Base-by-base conservation (phyloP, 192 early-diverging fungal genomes). In the Backusella westeae region DNA sequence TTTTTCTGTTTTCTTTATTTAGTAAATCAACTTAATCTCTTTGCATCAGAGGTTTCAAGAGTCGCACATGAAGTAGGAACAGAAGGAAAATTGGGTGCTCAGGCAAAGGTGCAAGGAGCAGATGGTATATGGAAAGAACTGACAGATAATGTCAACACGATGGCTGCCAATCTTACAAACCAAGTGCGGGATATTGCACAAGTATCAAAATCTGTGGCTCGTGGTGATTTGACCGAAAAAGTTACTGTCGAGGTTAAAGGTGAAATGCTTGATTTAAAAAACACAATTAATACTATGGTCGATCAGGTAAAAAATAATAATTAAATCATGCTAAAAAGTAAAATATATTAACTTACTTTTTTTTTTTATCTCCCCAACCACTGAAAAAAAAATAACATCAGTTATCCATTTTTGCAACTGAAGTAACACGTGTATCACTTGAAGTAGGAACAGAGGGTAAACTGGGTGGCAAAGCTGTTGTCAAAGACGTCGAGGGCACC, bases 1-100 rank as follows among this genome's bases (percentile, higher is more conserved):
- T 14, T 38, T 19, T 68, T 36, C 52, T 21, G 56, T 9, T 75
- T 41, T 65, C 0, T 56, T 19, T 74, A 59, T 65, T 6, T 59
- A 87, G 89, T 91, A 19, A 85, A 86, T 53, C 83, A 85, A 74
- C 80, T 90, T 67, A 83, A 82, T 17, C 78, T 82, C 1, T 87
- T 90, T 71, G 84, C 89, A 6, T 80, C 81, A 6, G 89, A 91
- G 70, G 88, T 93, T 10, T 87, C 89, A 34, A 81, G 88, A 15
- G 90, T 94, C 1, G 89, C 91, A 35, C 87, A 86, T 12, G 89
- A 93, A 72, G 88, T 89, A 14, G 92, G 89, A 17, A 85, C 88
- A 44, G 89, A 93, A 78, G 93, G 94, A 8, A 88, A 89, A 38
- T 83, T 95, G 3, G 94, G 93, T 65, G 90, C 89, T 0, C 91